Base-by-base conservation (phyloP, 768 basidiomycete genomes). In the Cubamyces lactineus region DNA sequence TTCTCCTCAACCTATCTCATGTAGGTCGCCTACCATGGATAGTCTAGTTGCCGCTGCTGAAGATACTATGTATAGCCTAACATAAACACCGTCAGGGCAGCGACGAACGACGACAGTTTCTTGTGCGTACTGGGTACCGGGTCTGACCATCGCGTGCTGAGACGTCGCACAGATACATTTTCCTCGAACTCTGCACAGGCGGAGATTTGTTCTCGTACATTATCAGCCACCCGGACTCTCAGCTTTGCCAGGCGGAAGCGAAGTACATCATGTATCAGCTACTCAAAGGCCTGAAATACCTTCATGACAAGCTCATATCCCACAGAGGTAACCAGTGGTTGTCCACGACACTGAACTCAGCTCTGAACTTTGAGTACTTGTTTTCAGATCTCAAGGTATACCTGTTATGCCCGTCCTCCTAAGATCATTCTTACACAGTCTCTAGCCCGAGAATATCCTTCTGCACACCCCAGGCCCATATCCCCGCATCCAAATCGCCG, bases 151-250 rank as follows among this genome's bases (percentile, higher is more conserved):
- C 15, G 11, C 6, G 12, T 34, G 30, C 46, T 34, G 34, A 34
- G 34, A 11, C 9, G 34, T 34, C 64, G 3, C 55, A n/a, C n/a
- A 90, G 88, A 28, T 88, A 92, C 72, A 90, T 94, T 45, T 92
- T 94, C 74, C 84, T 94, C 38, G 88, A 94, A 72, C 79, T 94
- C 8, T 92, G 89, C 67, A 92, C 91, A 0, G 91, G 92, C 11
- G 92, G 91, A 23, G 92, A 94, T 69, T 81, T 94, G n/a, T 93
- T 93, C 73, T 90, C 89, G 2, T 92, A 93, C 73, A 88, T 94
- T 65, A 85, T 84, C 16, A 85, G 80, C 57, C 81, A 85, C 61
- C 75, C 81, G 17, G 81, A 82, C 24, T 77, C 75, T 38, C 82
- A 78, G 57, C 78, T 94, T 17, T 86, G 85, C 63, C 89, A 92